Conservation (phyloP, 2,329 filamentous ascomycete genomes). For the Emergomyces orientalis region DNA sequence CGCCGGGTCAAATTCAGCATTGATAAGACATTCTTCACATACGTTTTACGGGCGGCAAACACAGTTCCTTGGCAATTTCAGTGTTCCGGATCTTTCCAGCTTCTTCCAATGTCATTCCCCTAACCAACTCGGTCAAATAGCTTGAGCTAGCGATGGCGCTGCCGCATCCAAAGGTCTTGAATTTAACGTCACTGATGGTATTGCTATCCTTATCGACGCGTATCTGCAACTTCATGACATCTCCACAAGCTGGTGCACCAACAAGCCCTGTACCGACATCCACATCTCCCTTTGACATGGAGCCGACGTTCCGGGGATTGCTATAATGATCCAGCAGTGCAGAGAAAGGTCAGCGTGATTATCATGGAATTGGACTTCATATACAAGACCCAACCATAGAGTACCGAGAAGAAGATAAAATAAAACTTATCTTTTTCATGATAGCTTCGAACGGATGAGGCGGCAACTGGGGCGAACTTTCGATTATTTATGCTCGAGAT, state of each 20-base stretch:
- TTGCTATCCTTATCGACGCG: constrained; percentile 80
- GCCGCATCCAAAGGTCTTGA: constrained; percentile 96
- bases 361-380: constrained; percentile 1
- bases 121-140: constrained; percentile 88
- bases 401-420: background rate
- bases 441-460: constrained; percentile 43
- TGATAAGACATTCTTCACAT: constrained; percentile 32
- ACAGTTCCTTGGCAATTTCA: constrained; percentile 94
- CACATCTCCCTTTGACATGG: constrained; percentile 65
- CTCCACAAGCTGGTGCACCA: constrained; percentile 79
- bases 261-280: constrained; percentile 90
- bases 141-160: constrained; percentile 89
- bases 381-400: background rate
- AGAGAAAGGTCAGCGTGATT: constrained; percentile 30
- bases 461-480: constrained; percentile 34
- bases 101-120: constrained; percentile 93
- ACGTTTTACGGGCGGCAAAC: constrained; percentile 79
- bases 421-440: constrained; percentile 55
- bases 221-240: constrained; percentile 92
- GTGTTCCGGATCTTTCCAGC: constrained; percentile 90
- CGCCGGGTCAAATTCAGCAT: background rate
- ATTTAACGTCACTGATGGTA: constrained; percentile 88
- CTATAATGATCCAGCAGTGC: constrained; percentile 72
- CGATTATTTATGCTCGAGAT: constrained; percentile 24
- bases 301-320: constrained; percentile 67